These are phyloP conservation scores for Perkinsela sp. DNA, from an alignment of 208 protist species.

Conservation along the genomic window DNA sequence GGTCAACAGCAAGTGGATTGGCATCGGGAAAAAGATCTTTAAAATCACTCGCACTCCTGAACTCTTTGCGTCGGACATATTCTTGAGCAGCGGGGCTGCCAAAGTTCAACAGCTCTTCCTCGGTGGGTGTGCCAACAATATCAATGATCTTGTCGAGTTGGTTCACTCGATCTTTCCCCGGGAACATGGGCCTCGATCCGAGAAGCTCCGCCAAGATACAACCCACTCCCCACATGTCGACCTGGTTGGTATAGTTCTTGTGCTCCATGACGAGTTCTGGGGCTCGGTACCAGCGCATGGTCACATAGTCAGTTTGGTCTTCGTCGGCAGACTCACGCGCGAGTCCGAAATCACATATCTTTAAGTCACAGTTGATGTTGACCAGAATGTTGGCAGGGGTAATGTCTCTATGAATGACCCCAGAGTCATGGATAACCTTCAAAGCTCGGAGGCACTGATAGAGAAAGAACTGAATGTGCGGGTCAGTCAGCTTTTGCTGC, in stretches of 20 bases:
- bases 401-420: constrained; percentile 81
- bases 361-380: constrained; percentile 83
- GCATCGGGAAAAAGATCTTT: constrained; percentile 31
- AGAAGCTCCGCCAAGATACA: constrained; percentile 63
- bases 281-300: constrained; percentile 75
- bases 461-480: constrained; percentile 78
- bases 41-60: constrained; percentile 18
- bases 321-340: constrained; percentile 54
- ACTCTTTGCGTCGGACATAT: constrained; percentile 45
- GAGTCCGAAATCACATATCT: constrained; percentile 80
- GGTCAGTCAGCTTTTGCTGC: constrained; percentile 56
- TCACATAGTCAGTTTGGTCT: constrained; percentile 75
- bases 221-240: constrained; percentile 66
- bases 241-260: constrained; percentile 47
- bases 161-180: constrained; percentile 51
- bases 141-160: constrained; percentile 70
- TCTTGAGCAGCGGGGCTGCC: constrained; percentile 43
- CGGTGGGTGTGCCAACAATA: constrained; percentile 55
- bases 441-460: constrained; percentile 77
- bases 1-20: constrained; percentile 38
- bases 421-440: constrained; percentile 68
- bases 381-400: constrained; percentile 79
- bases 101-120: constrained; percentile 36
- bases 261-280: constrained; percentile 72
- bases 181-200: constrained; percentile 45